Conservation (phyloP, 345 rosid genomes). For the Lepidium aucheri region DNA sequence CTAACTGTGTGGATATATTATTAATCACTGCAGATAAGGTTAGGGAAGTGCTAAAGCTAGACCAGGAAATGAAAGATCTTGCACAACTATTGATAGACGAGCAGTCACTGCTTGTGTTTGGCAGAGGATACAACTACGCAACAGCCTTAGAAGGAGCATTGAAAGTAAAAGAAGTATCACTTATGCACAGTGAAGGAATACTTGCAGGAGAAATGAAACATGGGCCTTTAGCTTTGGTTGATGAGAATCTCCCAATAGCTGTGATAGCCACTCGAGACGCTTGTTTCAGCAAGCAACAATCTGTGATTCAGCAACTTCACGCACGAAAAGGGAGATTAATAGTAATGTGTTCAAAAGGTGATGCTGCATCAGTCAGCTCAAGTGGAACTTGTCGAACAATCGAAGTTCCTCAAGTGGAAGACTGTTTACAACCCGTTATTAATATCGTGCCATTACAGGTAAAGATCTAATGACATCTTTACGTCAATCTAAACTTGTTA, state of each 20-base stretch:
- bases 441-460: slow-evolving; percentile 89
- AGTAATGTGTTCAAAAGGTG: slow-evolving; percentile 80
- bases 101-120: slow-evolving; percentile 89
- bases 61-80: slow-evolving; percentile 73
- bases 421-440: slow-evolving; percentile 87
- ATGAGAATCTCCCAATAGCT: slow-evolving; percentile 72
- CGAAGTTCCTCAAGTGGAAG: slow-evolving; percentile 89
- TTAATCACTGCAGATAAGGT: slow-evolving; percentile 49
- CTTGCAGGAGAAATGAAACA: slow-evolving; percentile 99
- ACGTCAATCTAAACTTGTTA: not conserved
- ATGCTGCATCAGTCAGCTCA: slow-evolving; percentile 67
- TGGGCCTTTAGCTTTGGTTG: slow-evolving; percentile 94
- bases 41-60: slow-evolving; percentile 81
- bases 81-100: slow-evolving; percentile 66
- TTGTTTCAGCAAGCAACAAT: slow-evolving; percentile 92
- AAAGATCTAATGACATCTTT: not conserved
- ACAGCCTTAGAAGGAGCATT: slow-evolving; percentile 89
- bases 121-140: slow-evolving; percentile 89
- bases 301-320: slow-evolving; percentile 91
- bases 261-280: slow-evolving; percentile 89
- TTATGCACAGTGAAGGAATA: slow-evolving; percentile 96
- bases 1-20: not conserved
- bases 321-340: slow-evolving; percentile 80
- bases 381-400: slow-evolving; percentile 65
- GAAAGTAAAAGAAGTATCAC: slow-evolving; percentile 93